Base-by-base conservation (phyloP, 1,284 basidiomycete genomes). In the Microbotryum saponariae region DNA sequence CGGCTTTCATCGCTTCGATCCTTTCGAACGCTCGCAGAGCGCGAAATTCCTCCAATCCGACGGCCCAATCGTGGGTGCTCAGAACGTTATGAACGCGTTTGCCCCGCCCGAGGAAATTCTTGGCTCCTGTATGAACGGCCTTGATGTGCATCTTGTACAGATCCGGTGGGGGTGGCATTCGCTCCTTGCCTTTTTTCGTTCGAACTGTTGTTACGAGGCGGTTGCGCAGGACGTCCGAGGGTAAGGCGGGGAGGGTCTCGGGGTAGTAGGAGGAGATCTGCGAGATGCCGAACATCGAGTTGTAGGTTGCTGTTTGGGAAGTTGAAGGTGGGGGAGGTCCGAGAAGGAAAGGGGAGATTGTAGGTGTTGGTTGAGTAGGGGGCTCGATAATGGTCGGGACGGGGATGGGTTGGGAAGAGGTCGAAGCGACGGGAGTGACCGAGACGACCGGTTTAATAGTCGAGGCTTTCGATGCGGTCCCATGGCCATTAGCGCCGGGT, bases 1-100 rank as follows among this genome's bases (percentile, higher is more conserved):
- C 81, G 20, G 83, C 81, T 76, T 97, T 96, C 66, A 97, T 81
- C 54, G 80, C 76, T 65, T 98, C 92, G 57, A 98, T 86, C 8
- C 87, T 82, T 55, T 93, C 90, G 72, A 96, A 82, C 1, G 89
- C 85, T 23, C 89, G 82, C 7, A 70, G 49, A 5, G 70, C 68
- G 10, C 70, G 56, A 56, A 71, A 56, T 25, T 67, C 67, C 27
- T 71, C 67, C 52, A 72, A 53, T 48, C 68, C 58, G 51, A 62
- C 65, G 48, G 58, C 63, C 73, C 73, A 74, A 51, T 74, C 72
- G 25, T 63, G 62, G 25, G 69, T 63, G 4, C 61, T 64, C 0
- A 73, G 53, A 5, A 71, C 60, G 62, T 71, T 72, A 45, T 68
- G 62, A 12, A 70, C 66, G 6, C 66, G 58, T 55, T 70, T 68